Base-by-base conservation (phyloP, 83 land plant genomes). In the Thuja plicata region DNA sequence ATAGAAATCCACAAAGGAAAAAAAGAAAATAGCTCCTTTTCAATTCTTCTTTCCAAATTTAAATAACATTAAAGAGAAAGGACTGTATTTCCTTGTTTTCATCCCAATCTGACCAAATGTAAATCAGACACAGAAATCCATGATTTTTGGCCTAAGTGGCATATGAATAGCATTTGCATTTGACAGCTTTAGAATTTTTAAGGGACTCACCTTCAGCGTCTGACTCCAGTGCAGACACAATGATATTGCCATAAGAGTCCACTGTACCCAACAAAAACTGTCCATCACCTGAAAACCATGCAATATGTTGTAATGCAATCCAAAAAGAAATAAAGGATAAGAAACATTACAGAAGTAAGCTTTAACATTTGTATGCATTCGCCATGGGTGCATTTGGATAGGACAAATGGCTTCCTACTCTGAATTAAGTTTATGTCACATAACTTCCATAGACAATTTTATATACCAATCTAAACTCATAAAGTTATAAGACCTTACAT, bases 231-330 rank as follows among this genome's bases (percentile, higher is more conserved):
- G 87, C 87, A 77, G 94, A 93, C 0, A 94, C 94, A 88, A 94
- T 94, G 45, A 93, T 91, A 45, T 93, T 93, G 30, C 96, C 96
- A 90, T 90, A 94, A 66, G 96, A 90, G 79, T 94, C 96, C 60
- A 94, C 96, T 54, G 93, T 88, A 70, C 96, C 96, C 88, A 94
- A 70, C 34, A 92, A 43, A 35, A 88, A 88, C 70, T 90, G 82
- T n/a, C 77, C 88, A 84, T 52, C 87, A 54, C 89, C 94, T 93
- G 90, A 78, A 78, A 78, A 78, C 38, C 45, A 38, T 37, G 8
- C 19, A 38, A 78, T 78, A 78, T 15, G 19, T 78, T 78, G 38
- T 78, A 78, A 78, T 78, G 38, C 82, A 78, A 78, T 78, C 82
- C 5, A 74, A 32, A 38, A 74, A 78, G 82, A 17, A 38, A 78